Percentiles rank a stretch among this genome's conserved stretches.
These are phyloP conservation scores for Lachnellula hyalina DNA, from an alignment of 2,329 filamentous ascomycete species.

Conservation along the genomic window DNA sequence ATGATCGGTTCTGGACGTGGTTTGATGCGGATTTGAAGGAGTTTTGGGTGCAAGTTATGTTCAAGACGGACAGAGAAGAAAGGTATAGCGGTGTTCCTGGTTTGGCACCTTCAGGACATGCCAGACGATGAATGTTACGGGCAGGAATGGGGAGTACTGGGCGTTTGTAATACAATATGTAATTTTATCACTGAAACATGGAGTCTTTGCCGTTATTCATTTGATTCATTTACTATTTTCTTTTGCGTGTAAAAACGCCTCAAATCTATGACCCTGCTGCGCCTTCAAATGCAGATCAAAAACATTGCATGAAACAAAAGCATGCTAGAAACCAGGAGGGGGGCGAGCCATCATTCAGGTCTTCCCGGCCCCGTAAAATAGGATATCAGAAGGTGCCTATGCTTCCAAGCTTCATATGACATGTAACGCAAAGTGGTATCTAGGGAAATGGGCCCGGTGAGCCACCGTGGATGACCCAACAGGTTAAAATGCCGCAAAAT, in stretches of 20 bases:
- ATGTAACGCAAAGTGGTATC: constrained; percentile 21
- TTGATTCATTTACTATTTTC: constrained; percentile 5
- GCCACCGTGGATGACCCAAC: constrained; percentile 3
- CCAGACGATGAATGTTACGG: constrained; percentile 18
- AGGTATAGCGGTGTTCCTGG: constrained; percentile 66
- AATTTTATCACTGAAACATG: not conserved
- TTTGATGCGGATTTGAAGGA: constrained; percentile 95
- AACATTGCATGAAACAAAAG: constrained; percentile 4
- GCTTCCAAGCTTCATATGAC: constrained; percentile 12
- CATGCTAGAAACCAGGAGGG: constrained; percentile 14
- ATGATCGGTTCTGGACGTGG: constrained; percentile 87
- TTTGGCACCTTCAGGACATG: constrained; percentile 36
- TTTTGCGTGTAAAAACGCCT: constrained; percentile 1
- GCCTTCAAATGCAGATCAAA: constrained; percentile 22
- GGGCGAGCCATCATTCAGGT: constrained; percentile 8
- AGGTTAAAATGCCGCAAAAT: not conserved
- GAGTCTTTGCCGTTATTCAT: not conserved
- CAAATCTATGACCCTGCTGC: constrained; percentile 18
- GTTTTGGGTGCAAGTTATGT: constrained; percentile 96
- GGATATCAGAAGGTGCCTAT: constrained; percentile 1
- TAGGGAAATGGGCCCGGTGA: constrained; percentile 8
- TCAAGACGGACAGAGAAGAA: constrained; percentile 97
- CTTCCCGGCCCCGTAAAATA: constrained; percentile 4
- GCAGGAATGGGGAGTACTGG: constrained; percentile 3
- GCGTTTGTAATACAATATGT: not conserved